Conservation (phyloP, 257 asterid species). For the Ajuga chamaepitys region DNA sequence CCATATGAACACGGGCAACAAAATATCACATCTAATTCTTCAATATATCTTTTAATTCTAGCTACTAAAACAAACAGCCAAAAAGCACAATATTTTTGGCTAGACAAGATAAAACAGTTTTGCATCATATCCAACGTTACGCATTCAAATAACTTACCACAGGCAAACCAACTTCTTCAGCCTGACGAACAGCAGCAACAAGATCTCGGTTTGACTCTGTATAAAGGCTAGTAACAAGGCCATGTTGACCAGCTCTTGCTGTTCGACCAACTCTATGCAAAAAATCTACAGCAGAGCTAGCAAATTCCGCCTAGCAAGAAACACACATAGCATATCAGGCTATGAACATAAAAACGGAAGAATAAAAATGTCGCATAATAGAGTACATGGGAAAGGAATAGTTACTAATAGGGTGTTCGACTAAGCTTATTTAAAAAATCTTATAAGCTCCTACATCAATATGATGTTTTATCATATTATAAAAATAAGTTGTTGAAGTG, state of each 20-base stretch:
- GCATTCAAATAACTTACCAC: constrained; percentile 50
- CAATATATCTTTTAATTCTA: neutral
- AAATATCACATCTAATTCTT: neutral
- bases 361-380: neutral
- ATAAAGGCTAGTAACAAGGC: constrained; percentile 81
- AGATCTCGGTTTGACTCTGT: constrained; percentile 64
- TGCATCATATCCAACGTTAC: neutral
- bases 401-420: no score
- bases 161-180: constrained; percentile 58
- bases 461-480: no score
- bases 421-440: no score
- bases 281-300: constrained; percentile 86
- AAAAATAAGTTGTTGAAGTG: no score
- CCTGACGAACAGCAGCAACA: constrained; percentile 81
- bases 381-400: neutral
- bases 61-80: no score
- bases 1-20: constrained; percentile 5
- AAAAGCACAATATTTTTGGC: neutral
- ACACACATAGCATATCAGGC: neutral
- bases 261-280: constrained; percentile 97
- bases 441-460: no score
- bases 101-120: neutral
- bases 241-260: constrained; percentile 92
- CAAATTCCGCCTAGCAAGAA: constrained; percentile 79
- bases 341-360: neutral